These are phyloP conservation scores for Penicillium paxilli DNA, from an alignment of 495 filamentous ascomycete genomes.

Conservation along the genomic window DNA sequence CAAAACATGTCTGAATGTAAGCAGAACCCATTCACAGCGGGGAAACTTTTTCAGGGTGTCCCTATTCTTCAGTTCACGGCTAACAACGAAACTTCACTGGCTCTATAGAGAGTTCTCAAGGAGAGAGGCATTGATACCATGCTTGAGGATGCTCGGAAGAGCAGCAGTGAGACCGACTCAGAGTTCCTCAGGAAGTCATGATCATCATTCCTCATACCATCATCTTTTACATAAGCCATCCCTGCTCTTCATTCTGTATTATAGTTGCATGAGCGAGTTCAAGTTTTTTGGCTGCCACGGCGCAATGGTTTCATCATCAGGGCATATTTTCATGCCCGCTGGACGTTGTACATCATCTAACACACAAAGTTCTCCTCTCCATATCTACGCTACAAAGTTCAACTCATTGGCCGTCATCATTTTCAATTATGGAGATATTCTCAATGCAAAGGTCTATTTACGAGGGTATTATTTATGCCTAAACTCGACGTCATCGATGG, in stretches of 20 bases:
- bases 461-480: conserved; percentile 10
- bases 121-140: conserved; percentile 83
- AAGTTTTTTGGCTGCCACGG: neutral
- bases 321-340: too few relatives aligned
- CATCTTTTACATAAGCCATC: neutral
- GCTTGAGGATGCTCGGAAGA: conserved; percentile 80
- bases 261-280: neutral
- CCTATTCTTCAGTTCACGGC: neutral
- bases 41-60: too few relatives aligned
- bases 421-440: neutral
- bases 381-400: too few relatives aligned
- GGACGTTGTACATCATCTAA: too few relatives aligned
- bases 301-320: neutral
- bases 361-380: too few relatives aligned
- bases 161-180: conserved; percentile 76
- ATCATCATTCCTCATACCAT: neutral
- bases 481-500: conserved; percentile 33
- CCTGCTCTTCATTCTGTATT: conserved; percentile 3
- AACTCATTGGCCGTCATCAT: too few relatives aligned
- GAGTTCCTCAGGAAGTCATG: conserved; percentile 59
- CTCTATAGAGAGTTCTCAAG: conserved; percentile 69
- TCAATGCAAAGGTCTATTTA: conserved; percentile 7
- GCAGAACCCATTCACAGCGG: conserved; percentile 24
- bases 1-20: conserved; percentile 74
- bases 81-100: neutral